Conservation (phyloP, 257 asterid genomes). For the Plantago ovata region DNA sequence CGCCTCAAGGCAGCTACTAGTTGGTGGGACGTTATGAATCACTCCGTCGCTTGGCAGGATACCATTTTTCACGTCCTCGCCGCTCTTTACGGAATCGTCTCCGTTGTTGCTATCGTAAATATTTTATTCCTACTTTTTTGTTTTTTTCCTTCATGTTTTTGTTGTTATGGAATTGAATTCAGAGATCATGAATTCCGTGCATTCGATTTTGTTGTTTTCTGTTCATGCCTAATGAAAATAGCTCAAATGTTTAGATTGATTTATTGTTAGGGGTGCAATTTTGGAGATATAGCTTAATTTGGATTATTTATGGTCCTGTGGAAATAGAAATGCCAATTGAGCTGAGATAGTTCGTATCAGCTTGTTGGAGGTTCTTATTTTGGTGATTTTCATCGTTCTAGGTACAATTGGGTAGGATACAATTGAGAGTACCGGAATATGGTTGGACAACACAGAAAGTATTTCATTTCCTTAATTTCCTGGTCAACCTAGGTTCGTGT, state of each 20-base stretch:
- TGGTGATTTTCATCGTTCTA: conserved; percentile 16
- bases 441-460: conserved; percentile 99
- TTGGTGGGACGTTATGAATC: conserved; percentile 82
- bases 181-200: no score
- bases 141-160: no score
- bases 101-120: conserved; percentile 70
- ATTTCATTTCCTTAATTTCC: conserved; percentile 91
- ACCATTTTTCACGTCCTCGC: conserved; percentile 68
- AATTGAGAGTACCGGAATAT: conserved; percentile 88
- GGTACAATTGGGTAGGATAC: conserved; percentile 91
- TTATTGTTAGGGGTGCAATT: no score
- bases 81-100: conserved; percentile 66
- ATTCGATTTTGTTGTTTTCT: not conserved
- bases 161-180: not conserved
- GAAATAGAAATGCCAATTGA: no score
- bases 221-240: conserved; percentile 10
- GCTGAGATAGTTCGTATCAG: no score
- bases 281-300: no score
- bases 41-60: conserved; percentile 78
- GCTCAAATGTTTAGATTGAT: no score
- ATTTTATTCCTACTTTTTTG: no score
- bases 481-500: conserved; percentile 83
- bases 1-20: conserved; percentile 57
- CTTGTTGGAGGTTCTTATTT: not conserved
- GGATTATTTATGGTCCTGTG: no score